Evolutionary conservation across 805 yeast species (phyloP).

Genomic region (Monosporozyma solicola): DNA sequence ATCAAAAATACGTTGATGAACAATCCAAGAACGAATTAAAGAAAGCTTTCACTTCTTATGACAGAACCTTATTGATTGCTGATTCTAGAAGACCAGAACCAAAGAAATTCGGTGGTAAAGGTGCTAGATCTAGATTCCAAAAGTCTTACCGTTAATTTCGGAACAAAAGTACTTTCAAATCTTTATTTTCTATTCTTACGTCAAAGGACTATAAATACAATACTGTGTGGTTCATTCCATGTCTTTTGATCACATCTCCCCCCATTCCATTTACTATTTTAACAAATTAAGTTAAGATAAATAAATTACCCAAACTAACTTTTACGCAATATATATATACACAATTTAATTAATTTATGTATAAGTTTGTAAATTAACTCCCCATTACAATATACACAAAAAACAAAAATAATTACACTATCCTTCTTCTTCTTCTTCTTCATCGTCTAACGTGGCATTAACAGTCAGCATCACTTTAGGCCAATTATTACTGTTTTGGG

Average conservation of each 20-base stretch:
- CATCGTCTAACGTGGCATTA: no score
- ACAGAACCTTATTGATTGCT: constrained; percentile 98
- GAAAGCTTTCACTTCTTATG: constrained; percentile 95
- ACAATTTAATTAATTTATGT: not conserved
- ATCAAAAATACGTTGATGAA: constrained; percentile 98
- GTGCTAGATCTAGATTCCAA: constrained; percentile 99
- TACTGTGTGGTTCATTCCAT: not conserved
- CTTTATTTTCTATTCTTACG: not conserved
- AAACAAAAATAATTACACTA: not conserved
- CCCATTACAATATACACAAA: not conserved
- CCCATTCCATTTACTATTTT: not conserved
- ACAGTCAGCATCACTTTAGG: no score
- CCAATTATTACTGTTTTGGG: not conserved
- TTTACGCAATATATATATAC: not conserved
- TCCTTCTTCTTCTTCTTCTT: not conserved
- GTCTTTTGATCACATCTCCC: not conserved
- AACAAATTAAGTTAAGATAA: not conserved
- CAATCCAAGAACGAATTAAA: constrained; percentile 98
- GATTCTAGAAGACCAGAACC: constrained; percentile 99
- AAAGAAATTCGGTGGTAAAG: constrained; percentile 99
- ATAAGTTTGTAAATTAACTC: constrained; percentile 1
- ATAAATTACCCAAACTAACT: not conserved
- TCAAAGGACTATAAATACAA: not conserved
- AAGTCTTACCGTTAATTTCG: constrained; percentile 93
- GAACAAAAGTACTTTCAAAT: not conserved